Base-by-base conservation (phyloP, 106 monocot species). In the Acorus gramineus region DNA sequence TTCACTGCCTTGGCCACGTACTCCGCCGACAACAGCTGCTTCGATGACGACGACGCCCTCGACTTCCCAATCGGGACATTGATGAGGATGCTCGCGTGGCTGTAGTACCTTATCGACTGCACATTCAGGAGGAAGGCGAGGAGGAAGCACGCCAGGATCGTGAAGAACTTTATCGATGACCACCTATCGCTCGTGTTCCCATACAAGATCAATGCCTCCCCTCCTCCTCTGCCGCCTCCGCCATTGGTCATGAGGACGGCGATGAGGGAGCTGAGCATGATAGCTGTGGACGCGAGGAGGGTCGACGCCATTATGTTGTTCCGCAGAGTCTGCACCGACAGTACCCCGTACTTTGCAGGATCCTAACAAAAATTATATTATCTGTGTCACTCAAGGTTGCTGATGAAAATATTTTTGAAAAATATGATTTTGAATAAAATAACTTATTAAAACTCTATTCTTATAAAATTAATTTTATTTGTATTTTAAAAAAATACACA, bases 221-320 rank as follows among this genome's bases (percentile, higher is more conserved):
- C 59, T 7, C 44, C 59, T 7, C 44, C 2, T 57, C 7, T 12
- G 64, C 46, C 56, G 62, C 55, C 57, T 9, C 62, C 59, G 63
- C 59, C 59, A 63, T 42, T 68, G 12, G 50, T 77, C 78, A 85
- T 89, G 8, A 93, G 80, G 3, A 76, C 83, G 42, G 76, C 81
- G 60, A 89, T 79, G 52, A 83, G 14, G 3, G 93, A 89, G 74
- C 70, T 53, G 14, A 93, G 85, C 71, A 71, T 84, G 81, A 89
- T 85, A 55, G 81, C 76, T 4, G 74, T 81, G 3, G 83, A 72
- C 4, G 89, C 89, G 53, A 93, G 70, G 4, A 93, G 62, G 2
- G 89, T 83, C 49, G 89, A 86, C 45, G 87, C 89, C 93, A 93
- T 86, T 44, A 93, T 85, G 81, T 80, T 89, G 89, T 93, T 89